Percentiles rank a stretch among this genome's conserved stretches.
phyloP scores from a whole-genome alignment of 768 basidiomycete species.

The Kwoniella dejecticola region DNA sequence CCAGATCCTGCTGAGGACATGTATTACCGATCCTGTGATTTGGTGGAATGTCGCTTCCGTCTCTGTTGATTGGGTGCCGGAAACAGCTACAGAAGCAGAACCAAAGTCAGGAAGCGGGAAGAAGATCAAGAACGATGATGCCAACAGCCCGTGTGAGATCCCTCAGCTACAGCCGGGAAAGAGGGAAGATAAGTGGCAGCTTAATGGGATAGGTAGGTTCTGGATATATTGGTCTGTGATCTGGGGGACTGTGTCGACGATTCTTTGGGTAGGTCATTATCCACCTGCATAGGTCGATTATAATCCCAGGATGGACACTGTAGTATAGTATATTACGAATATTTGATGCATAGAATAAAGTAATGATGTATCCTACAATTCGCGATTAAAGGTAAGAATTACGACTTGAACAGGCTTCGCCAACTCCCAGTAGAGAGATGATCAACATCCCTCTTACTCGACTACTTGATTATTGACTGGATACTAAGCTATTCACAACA shows the following conservation, averaged over 20 bases:
- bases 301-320: background rate
- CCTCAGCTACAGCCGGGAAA: no score
- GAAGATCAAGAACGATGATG: conserved; percentile 6
- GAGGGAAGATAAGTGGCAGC: no score
- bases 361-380: no score
- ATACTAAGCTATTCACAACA: no score
- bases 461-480: no score
- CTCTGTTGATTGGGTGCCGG: conserved; percentile 53
- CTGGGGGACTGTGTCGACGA: conserved; percentile 71
- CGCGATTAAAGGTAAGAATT: no score
- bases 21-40: conserved; percentile 71
- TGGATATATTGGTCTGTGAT: conserved; percentile 79
- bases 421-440: no score
- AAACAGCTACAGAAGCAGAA: background rate
- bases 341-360: no score
- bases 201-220: conserved; percentile 57
- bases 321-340: background rate
- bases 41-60: conserved; percentile 86
- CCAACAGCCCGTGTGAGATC: no score
- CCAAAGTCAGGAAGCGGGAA: background rate
- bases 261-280: conserved; percentile 81
- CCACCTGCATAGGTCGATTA: conserved; percentile 85
- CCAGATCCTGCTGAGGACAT: conserved; percentile 80
- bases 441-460: no score
- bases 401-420: no score